A percentile compares a stretch with the other conserved stretches of the same genome.
These are phyloP conservation scores for Mikania micrantha DNA, from an alignment of 129 eudicot species.

Conservation along the genomic window DNA sequence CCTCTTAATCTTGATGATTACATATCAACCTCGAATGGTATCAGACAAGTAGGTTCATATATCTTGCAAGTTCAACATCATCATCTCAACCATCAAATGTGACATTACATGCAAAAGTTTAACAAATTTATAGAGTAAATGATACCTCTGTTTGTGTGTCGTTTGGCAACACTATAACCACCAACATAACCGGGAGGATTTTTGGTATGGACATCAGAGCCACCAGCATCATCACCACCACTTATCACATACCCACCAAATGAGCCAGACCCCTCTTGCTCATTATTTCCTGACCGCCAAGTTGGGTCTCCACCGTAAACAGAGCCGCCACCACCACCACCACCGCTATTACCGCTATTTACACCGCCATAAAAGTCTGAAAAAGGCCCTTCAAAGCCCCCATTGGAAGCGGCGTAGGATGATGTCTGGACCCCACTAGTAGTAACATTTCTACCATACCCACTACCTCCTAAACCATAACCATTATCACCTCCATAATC, in stretches of 20 bases:
- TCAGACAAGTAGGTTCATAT: neutral
- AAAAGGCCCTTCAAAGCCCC: constrained; percentile 52
- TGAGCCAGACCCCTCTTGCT: constrained; percentile 53
- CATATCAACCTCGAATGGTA: neutral
- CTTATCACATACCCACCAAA: constrained; percentile 50
- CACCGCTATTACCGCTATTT: constrained; percentile 18
- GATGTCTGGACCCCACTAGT: constrained; percentile 32
- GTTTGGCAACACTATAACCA: constrained; percentile 43
- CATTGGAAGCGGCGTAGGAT: constrained; percentile 38
- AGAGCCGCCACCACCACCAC: constrained; percentile 39
- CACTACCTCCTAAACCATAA: constrained; percentile 47
- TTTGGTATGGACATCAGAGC: constrained; percentile 36
- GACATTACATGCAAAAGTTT: neutral
- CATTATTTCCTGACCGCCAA: constrained; percentile 51
- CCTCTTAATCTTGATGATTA: neutral
- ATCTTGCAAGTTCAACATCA: no score
- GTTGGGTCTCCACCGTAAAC: constrained; percentile 57
- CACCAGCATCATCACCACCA: constrained; percentile 30
- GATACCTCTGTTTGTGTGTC: constrained; percentile 57
- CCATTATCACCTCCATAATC: constrained; percentile 47
- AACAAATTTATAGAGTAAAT: neutral
- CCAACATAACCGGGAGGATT: constrained; percentile 57
- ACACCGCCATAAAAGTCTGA: constrained; percentile 49
- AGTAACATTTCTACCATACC: constrained; percentile 48
- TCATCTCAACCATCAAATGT: neutral